phyloP scores from a whole-genome alignment of 2,329 filamentous ascomycete species.

The Phaeophleospora eucalypticola region DNA sequence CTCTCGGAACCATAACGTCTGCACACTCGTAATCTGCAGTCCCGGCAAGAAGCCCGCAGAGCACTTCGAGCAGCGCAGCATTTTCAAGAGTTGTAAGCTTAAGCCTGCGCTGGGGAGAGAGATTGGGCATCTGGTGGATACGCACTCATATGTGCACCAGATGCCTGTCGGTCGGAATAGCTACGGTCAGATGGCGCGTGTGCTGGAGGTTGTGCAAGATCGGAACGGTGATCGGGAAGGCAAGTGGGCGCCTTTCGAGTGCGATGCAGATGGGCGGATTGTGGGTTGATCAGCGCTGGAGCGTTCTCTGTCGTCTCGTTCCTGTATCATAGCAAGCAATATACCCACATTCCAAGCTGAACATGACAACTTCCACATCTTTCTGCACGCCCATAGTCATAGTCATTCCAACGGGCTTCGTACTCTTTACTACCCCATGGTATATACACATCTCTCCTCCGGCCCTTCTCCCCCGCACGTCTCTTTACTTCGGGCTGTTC shows the following conservation, averaged over 20 bases:
- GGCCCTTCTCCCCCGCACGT: not conserved
- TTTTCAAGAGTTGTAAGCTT: conserved; percentile 38
- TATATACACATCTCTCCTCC: conserved; percentile 6
- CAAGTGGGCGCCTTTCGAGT: conserved; percentile 35
- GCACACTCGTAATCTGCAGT: conserved; percentile 27
- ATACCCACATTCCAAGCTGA: not conserved
- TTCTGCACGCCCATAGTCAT: not conserved
- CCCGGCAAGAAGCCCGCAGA: conserved; percentile 8
- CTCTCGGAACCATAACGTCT: conserved; percentile 35
- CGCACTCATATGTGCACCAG: conserved; percentile 38
- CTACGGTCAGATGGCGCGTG: conserved; percentile 28
- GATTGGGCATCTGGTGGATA: conserved; percentile 37
- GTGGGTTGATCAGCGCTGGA: conserved; percentile 3
- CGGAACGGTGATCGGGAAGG: conserved; percentile 35
- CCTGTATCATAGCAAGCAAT: not conserved
- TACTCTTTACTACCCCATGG: conserved; percentile 2
- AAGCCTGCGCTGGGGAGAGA: conserved; percentile 38
- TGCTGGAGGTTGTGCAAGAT: conserved; percentile 45
- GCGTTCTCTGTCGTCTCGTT: not conserved
- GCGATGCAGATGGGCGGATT: conserved; percentile 18
- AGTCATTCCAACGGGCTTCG: not conserved
- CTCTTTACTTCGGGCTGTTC: conserved; percentile 21
- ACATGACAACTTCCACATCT: not conserved
- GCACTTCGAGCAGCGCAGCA: conserved; percentile 32
- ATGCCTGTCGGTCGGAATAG: conserved; percentile 28